Base-by-base conservation (phyloP, 345 rosid genomes). In the Pistacia vera region DNA sequence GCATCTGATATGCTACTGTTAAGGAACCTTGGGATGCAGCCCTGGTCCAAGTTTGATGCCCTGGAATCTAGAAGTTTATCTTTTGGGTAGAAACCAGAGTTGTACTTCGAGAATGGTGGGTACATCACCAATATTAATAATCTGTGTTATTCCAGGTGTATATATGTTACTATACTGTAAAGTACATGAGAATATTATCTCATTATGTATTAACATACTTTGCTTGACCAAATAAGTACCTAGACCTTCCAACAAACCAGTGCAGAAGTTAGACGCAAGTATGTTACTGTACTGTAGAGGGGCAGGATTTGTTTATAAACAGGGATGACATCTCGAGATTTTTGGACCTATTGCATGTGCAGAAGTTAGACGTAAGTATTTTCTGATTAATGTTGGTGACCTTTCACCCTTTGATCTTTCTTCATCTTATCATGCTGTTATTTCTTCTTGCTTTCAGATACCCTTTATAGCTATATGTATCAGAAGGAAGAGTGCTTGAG, bases 381-480 rank as follows among this genome's bases (percentile, higher is more conserved):
- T 28, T 14, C 18, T 64, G 59, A 20, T 66, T 61, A 54, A 44
- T 60, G 20, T 48, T 70, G 46, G 44, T 52, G 41, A 30, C 67
- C 63, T 38, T 73, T 56, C 36, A 30, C 5, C 3, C 25, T 77
- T 65, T 68, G 20, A 44, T 70, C 63, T 64, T 64, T 59, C 4
- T 9, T 59, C 62, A 66, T 75, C 68, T 77, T 48, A 56, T 30
- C 69, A 20, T 66, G 54, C 67, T 84, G 46, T 61, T 28, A 80
- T 77, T 46, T 74, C 46, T 69, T 73, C 55, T 81, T 78, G 63
- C 63, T 73, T 83, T 77, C 83, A 96, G 98, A 88, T 92, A 61
- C 97, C 99, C 22, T 96, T 94, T 79, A 90, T 92, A 82, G 92
- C 97, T 20, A 94, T 89, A n/a, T n/a, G 95, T 96, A 96, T 76